Conservation (phyloP, 352 stramenopile species). For the Globisporangium middletonii region DNA sequence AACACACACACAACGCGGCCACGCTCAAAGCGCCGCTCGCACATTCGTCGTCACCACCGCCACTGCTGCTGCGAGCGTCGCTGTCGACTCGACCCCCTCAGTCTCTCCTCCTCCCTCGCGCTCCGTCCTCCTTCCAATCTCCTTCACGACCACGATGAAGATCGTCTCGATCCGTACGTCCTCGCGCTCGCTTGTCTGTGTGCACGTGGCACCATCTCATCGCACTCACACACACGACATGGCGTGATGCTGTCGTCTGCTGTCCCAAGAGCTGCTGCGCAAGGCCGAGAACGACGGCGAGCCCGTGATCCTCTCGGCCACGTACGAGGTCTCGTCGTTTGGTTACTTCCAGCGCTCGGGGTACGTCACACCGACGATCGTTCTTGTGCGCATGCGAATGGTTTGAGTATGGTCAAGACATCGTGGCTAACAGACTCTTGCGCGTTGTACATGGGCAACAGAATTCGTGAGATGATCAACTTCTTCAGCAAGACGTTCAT, state of each 20-base stretch:
- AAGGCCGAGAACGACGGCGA: constrained; percentile 54
- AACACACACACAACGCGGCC: no score
- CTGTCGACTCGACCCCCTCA: neutral
- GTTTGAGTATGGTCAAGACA: no score
- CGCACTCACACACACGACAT: neutral
- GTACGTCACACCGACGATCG: constrained; percentile 22
- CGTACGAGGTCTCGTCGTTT: constrained; percentile 78
- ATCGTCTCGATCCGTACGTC: constrained; percentile 78
- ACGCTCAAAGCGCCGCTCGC: neutral
- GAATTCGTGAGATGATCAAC: constrained; percentile 97
- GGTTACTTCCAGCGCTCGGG: constrained; percentile 84
- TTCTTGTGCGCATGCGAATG: neutral
- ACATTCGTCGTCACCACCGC: neutral
- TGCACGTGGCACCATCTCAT: neutral
- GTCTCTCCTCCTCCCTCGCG: neutral
- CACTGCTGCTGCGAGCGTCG: neutral
- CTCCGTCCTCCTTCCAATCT: neutral
- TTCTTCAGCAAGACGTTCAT: constrained; percentile 99
- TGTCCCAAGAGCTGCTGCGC: constrained; percentile 50
- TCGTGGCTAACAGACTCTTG: neutral
- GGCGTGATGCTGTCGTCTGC: neutral
- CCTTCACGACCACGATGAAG: constrained; percentile 44
- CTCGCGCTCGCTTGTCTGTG: neutral
- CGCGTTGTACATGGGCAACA: constrained; percentile 16
- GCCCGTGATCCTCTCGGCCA: constrained; percentile 55